Evolutionary conservation across 2,329 filamentous ascomycete species (phyloP).

Genomic region (Berkeleyomyces rouxiae): DNA sequence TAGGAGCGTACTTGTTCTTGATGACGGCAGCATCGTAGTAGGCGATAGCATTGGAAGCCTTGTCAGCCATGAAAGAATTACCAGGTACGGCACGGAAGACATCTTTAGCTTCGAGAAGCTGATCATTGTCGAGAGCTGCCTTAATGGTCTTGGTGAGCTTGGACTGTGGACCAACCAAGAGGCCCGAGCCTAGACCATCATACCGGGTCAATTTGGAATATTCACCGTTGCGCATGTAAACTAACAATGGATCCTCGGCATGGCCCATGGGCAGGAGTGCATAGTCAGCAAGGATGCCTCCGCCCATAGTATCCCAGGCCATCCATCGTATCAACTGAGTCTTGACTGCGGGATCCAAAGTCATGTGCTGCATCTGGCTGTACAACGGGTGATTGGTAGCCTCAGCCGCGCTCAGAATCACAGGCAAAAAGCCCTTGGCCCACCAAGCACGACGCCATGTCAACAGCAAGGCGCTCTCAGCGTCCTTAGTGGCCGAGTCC

Average conservation of each 20-base stretch:
- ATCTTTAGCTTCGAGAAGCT: constrained; percentile 39
- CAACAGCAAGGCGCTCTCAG: constrained; percentile 63
- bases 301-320: constrained; percentile 83
- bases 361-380: constrained; percentile 45
- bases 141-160: constrained; percentile 48
- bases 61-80: constrained; percentile 48
- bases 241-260: constrained; percentile 54
- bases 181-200: constrained; percentile 49
- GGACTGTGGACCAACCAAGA: constrained; percentile 54
- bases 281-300: constrained; percentile 63
- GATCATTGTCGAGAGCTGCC: constrained; percentile 37
- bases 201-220: constrained; percentile 60
- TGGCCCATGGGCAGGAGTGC: constrained; percentile 71
- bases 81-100: constrained; percentile 45
- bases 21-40: constrained; percentile 55
- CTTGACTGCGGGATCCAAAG: constrained; percentile 46
- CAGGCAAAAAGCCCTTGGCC: constrained; percentile 77
- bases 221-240: constrained; percentile 57
- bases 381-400: constrained; percentile 73
- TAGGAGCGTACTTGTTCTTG: constrained; percentile 45
- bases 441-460: constrained; percentile 92
- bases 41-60: constrained; percentile 50
- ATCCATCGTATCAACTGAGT: constrained; percentile 68
- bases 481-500: constrained; percentile 46
- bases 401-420: constrained; percentile 64